Percentiles rank a stretch among this genome's conserved stretches.
These are phyloP conservation scores for Penstemon barbatus DNA, from an alignment of 257 asterid species.

Conservation along the genomic window DNA sequence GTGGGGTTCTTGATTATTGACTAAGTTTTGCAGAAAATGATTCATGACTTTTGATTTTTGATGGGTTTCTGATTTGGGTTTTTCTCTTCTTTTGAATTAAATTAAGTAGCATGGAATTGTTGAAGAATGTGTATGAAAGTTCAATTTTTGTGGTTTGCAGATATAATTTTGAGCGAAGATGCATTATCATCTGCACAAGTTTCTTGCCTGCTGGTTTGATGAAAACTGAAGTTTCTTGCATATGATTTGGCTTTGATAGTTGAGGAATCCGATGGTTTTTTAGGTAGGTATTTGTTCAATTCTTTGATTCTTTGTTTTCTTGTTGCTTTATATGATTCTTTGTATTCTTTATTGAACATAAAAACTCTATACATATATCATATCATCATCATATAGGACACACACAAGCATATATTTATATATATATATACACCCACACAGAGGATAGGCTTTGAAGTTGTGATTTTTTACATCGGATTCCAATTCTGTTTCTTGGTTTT, in stretches of 20 bases:
- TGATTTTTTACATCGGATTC: slow-evolving; percentile 91
- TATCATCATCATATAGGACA: slow-evolving; percentile 58
- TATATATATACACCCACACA: slow-evolving; percentile 22
- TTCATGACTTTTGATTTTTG: slow-evolving; percentile 15
- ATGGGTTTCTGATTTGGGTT: slow-evolving; percentile 30
- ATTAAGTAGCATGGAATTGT: slow-evolving; percentile 36
- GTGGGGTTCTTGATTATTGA: slow-evolving; percentile 49
- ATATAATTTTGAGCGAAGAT: slow-evolving; percentile 42
- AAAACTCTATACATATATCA: slow-evolving; percentile 20
- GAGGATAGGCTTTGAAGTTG: slow-evolving; percentile 11
- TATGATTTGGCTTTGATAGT: slow-evolving; percentile 49
- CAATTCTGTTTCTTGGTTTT: slow-evolving; percentile 42
- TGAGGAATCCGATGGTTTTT: slow-evolving; percentile 89
- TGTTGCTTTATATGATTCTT: slow-evolving; percentile 29
- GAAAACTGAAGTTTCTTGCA: slow-evolving; percentile 31
- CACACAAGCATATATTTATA: slow-evolving; percentile 31
- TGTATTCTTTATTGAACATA: slow-evolving; percentile 79
- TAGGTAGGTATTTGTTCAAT: slow-evolving; percentile 52
- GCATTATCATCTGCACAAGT: slow-evolving; percentile 31
- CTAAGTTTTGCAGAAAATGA: slow-evolving; percentile 6
- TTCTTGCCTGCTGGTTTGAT: slow-evolving; percentile 33
- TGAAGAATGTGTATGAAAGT: background rate
- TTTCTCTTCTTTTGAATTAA: background rate
- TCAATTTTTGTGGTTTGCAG: slow-evolving; percentile 37
- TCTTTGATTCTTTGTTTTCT: slow-evolving; percentile 73